Evolutionary conservation across 2,329 filamentous ascomycete species (phyloP), one percentile per base, ranked within the genome.

Genomic region (Eurotiales sp.): DNA sequence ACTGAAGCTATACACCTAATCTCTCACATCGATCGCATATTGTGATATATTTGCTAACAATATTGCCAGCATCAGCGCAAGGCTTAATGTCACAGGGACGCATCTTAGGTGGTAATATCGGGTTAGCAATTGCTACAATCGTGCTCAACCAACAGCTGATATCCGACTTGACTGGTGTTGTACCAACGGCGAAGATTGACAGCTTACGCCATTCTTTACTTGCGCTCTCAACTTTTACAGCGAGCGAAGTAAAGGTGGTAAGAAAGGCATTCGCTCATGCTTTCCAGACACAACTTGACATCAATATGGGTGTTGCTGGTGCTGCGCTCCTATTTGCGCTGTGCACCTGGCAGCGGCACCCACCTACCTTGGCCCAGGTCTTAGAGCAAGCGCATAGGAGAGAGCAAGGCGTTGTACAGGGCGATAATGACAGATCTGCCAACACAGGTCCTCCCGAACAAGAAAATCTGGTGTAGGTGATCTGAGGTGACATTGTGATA

Each of bases 61-160:
- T 21, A 8, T 7, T n/a, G 4, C 21, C 22, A 48, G 46, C 46
- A 22, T n/a, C 46, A 12, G 46, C 46, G 14, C 46, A 48, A 48
- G 46, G 46, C 11, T 23, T 41, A 8, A 39, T 48, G 36, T 27
- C 34, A n/a, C 46, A 48, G 40, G 46, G 22, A 3, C 46, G 46
- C 10, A 8, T 48, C 8, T 25, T 48, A 10, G 46, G 46, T 21
- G 46, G 46, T 14, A 48, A 41, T 19, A 14, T 48, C n/a, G 46
- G 46, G 11, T 36, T 48, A 10, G 32, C 46, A 14, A 40, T 48
- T 15, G 32, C 46, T 23, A 48, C 46, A 15, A 30, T 41, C 36
- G 46, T 48, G 22, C 46, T 48, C 32, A 48, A 48, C 27, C 34
- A 48, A 29, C 22, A 48, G 30, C 32, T 48, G 23, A 22, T 30